A percentile compares a stretch with the other conserved stretches of the same genome.
These are phyloP conservation scores for Macrophomina tecta DNA, from an alignment of 2,329 filamentous ascomycete genomes.

Conservation along the genomic window DNA sequence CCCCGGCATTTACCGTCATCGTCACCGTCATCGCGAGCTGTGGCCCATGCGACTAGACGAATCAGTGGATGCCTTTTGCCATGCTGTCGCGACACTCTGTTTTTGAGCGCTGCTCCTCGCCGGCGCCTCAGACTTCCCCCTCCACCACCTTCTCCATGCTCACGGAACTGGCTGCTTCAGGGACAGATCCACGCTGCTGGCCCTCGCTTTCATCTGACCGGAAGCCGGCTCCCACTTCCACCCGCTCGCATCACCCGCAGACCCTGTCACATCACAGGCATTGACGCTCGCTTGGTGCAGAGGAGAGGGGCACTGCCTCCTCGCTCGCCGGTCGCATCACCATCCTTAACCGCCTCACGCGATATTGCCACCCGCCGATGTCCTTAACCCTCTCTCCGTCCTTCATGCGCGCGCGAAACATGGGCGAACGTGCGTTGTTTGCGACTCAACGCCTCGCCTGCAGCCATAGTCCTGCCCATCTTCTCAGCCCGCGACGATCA, in stretches of 20 bases:
- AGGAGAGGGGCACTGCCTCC: not conserved
- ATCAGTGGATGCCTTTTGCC: constrained; percentile 21
- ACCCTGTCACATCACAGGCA: constrained; percentile 12
- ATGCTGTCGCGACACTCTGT: not conserved
- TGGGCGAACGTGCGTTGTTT: constrained; percentile 10
- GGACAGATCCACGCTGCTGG: constrained; percentile 17
- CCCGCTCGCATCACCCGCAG: constrained; percentile 23
- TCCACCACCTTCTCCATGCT: not conserved
- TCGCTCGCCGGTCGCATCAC: not conserved
- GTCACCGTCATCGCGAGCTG: constrained; percentile 1
- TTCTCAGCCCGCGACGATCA: not conserved
- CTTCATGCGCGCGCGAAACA: constrained; percentile 24
- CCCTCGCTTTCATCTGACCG: constrained; percentile 15
- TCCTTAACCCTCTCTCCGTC: constrained; percentile 1
- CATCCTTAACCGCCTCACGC: not conserved
- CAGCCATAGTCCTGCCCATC: not conserved
- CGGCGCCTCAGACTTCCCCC: not conserved
- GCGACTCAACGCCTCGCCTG: not conserved
- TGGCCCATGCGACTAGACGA: not conserved
- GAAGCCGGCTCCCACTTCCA: constrained; percentile 18
- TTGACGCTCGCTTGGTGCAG: constrained; percentile 9
- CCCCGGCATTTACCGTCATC: constrained; percentile 14
- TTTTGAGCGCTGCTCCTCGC: not conserved
- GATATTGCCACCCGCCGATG: constrained; percentile 5
- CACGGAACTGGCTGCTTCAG: constrained; percentile 3